Percentiles rank a stretch among this genome's conserved stretches.
Evolutionary conservation across 2,329 filamentous ascomycete genomes (phyloP).

Genomic region (Conoideocrella luteorostrata): DNA sequence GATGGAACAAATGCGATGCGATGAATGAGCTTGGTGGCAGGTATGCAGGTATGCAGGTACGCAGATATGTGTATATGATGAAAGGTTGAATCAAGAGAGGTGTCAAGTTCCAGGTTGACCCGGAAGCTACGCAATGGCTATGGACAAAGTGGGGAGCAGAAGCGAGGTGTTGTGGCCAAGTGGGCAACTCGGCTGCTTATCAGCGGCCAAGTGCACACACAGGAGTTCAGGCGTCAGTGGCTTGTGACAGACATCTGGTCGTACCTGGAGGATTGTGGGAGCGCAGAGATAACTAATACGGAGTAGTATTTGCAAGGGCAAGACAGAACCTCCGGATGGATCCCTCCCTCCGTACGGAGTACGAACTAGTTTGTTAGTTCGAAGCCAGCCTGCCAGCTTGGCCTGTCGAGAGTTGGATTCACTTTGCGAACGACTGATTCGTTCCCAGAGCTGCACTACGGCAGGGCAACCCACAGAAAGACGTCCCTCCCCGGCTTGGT

Average conservation of each 20-base stretch:
- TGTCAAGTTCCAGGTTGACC: constrained; percentile 10
- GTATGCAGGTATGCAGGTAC: neutral
- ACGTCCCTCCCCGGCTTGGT: neutral
- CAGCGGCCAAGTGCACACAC: no score
- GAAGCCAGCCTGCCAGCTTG: no score
- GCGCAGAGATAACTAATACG: no score
- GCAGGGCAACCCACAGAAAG: constrained; percentile 1
- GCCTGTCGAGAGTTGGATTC: no score
- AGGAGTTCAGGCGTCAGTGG: no score
- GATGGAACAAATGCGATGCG: constrained; percentile 14
- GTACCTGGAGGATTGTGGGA: no score
- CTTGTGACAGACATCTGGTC: constrained; percentile 24
- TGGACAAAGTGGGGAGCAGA: constrained; percentile 16
- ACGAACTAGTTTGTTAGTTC: no score
- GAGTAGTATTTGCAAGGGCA: no score
- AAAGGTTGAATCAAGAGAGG: neutral
- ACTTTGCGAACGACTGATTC: constrained; percentile 6
- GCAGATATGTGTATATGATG: neutral
- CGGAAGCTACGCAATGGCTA: constrained; percentile 6
- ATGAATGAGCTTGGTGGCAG: constrained; percentile 7
- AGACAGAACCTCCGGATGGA: no score
- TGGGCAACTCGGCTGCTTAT: no score
- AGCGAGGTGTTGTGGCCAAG: constrained; percentile 21
- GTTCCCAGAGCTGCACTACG: neutral
- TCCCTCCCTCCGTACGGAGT: no score